These are phyloP conservation scores for Ophiostoma piceae DNA, from an alignment of 2,329 filamentous ascomycete genomes.

Conservation along the genomic window DNA sequence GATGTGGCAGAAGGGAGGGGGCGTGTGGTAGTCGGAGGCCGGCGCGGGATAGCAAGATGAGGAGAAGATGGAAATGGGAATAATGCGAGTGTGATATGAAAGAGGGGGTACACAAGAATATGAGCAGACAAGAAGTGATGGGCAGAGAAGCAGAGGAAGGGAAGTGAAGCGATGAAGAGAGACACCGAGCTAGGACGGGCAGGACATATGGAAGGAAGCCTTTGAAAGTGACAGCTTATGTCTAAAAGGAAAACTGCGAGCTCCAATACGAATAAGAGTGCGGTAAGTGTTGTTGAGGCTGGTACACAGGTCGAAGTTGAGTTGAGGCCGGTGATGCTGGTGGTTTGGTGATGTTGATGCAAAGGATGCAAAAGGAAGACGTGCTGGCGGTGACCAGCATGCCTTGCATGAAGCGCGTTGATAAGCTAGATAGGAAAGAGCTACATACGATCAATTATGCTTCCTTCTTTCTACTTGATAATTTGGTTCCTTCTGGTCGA, in stretches of 20 bases:
- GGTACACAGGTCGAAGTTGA: background rate
- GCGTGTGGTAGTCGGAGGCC: conserved; percentile 20
- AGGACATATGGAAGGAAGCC: background rate
- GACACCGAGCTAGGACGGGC: background rate
- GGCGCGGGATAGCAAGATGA: background rate
- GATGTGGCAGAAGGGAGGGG: conserved; percentile 22
- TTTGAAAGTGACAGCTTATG: background rate
- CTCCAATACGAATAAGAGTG: background rate
- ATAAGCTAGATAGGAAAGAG: background rate
- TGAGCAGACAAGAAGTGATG: background rate
- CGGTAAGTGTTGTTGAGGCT: background rate
- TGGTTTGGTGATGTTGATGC: background rate
- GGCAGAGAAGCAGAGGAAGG: background rate
- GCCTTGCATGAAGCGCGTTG: background rate
- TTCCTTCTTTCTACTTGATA: background rate
- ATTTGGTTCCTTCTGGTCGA: background rate
- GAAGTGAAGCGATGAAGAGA: background rate
- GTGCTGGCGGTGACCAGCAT: background rate
- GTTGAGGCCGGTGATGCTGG: background rate
- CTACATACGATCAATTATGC: background rate
- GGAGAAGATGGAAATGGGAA: conserved; percentile 8
- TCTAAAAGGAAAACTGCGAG: background rate
- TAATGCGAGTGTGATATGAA: conserved; percentile 12
- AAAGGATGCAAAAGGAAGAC: background rate
- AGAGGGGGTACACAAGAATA: conserved; percentile 15